These are phyloP conservation scores for Candida ortonii DNA, from an alignment of 805 yeast species.

Conservation along the genomic window DNA sequence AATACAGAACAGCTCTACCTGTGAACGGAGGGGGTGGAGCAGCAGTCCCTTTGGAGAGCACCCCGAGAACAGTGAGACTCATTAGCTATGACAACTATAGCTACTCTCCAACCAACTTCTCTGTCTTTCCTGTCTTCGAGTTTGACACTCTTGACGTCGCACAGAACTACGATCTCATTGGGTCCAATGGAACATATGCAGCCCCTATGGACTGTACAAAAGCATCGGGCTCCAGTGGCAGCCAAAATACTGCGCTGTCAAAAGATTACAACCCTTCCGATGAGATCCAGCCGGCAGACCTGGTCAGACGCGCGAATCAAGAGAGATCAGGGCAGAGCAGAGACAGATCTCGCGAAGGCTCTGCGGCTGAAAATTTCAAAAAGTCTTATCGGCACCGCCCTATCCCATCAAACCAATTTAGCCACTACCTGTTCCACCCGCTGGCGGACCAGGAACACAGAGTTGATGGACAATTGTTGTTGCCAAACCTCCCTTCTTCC, in stretches of 20 bases:
- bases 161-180: constrained; percentile 13
- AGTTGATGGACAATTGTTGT: constrained; percentile 5
- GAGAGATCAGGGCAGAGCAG: constrained; percentile 1
- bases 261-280: neutral
- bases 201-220: constrained; percentile 9
- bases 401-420: no score
- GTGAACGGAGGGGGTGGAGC: no score
- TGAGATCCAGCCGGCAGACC: constrained; percentile 4
- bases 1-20: no score
- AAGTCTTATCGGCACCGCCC: no score
- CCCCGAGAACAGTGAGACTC: constrained; percentile 23
- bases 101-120: constrained; percentile 21
- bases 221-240: constrained; percentile 1
- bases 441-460: constrained; percentile 8
- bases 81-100: constrained; percentile 18
- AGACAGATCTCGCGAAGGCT: constrained; percentile 2
- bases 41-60: constrained; percentile 13
- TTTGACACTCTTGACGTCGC: constrained; percentile 18
- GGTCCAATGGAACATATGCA: constrained; percentile 7
- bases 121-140: constrained; percentile 23
- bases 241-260: neutral
- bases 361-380: constrained; percentile 2
- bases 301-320: constrained; percentile 3
- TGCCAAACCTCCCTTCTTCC: constrained; percentile 17
- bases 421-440: constrained; percentile 15